Base-by-base conservation (phyloP, 345 rosid species). In the Brassica napus region DNA sequence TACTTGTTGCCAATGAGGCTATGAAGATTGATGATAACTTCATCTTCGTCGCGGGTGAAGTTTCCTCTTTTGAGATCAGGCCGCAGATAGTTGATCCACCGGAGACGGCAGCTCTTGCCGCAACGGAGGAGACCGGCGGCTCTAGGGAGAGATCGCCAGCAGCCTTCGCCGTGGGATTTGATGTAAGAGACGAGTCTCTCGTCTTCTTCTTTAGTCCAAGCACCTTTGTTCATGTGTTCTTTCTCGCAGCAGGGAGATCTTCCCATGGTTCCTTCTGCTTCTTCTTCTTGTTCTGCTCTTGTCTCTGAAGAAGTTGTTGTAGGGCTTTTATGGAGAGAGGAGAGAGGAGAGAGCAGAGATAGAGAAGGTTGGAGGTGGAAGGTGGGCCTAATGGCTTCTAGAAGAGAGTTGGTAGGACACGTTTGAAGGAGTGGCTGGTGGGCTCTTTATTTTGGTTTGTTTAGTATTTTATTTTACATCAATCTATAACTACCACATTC, bases 371-470 rank as follows among this genome's bases (percentile, higher is more conserved):
- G 31, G 78, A 66, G 84, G 37, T 63, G 69, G 81, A 16, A 77
- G 26, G 82, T 73, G 86, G 77, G 72, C 79, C 78, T 80, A 86
- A 86, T 75, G 84, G 93, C 90, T 94, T 94, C 98, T 92, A 94
- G 97, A 94, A 85, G 97, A 58, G 91, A 88, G 97, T 94, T 94
- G 98, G 98, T 92, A 93, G 88, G 92, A 90, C 86, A 88, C 92
- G 93, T 88, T 84, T 34, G 91, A 86, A 88, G 82, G 86, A 85
- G 89, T 86, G 90, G 97, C 87, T 85, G 93, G 95, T 88, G 86
- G 88, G 76, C 75, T 24, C 35, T 74, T 52, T 79, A 72, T 77
- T 16, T 49, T 44, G 54, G 74, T 73, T 83, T 80, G 4, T 67
- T 73, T 66, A 65, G 0, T 79, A 71, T 73, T 85, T 82, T 87